Evolutionary conservation across 768 basidiomycete genomes (phyloP), one percentile per base, ranked within the genome.

Genomic region (Phlebiopsis gigantea): DNA sequence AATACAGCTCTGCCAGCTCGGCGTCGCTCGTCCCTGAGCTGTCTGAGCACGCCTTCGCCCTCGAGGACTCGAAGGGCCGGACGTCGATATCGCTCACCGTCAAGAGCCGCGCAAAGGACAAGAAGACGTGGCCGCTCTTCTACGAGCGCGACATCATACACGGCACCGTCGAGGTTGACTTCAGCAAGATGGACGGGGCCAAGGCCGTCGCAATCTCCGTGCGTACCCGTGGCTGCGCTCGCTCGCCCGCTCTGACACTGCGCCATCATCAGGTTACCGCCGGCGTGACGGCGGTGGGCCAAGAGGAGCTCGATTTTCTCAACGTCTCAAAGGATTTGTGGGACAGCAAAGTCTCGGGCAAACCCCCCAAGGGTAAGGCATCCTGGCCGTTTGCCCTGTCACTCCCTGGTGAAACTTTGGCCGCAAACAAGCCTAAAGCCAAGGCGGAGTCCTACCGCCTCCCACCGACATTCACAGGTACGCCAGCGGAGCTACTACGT

Each of bases 201-300:
- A 81, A 83, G 64, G 72, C 69, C 26, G 71, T 85, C 29, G 70
- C 72, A 10, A 62, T 84, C 60, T 70, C 74, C 55, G 81, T 79
- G 56, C 53, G 77, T 72, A 21, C 25, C 44, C n/a, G 43, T 29
- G 50, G 31, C 50, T 39, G 17, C 34, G 34, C 8, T 39, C 17
- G 34, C 12, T 39, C 34, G 17, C 53, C 17, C 5, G 17, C 53
- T 34, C 44, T 30, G 41, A 15, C 30, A 29, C 47, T 49, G 46
- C 19, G 5, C 52, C 39, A 28, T n/a, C 25, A 24, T 2, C 57
- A 81, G 82, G 66, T 81, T 9, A 67, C 69, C 31, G 81, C 70
- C 28, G 76, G 77, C 5, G 77, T 77, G 17, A 82, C 80, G 4
- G 67, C 77, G 1, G 79, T 83, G 4, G 80, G 80, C 14, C 82